Evolutionary conservation across 352 stramenopile species (phyloP).

Genomic region (Pythium vanterpoolii): DNA sequence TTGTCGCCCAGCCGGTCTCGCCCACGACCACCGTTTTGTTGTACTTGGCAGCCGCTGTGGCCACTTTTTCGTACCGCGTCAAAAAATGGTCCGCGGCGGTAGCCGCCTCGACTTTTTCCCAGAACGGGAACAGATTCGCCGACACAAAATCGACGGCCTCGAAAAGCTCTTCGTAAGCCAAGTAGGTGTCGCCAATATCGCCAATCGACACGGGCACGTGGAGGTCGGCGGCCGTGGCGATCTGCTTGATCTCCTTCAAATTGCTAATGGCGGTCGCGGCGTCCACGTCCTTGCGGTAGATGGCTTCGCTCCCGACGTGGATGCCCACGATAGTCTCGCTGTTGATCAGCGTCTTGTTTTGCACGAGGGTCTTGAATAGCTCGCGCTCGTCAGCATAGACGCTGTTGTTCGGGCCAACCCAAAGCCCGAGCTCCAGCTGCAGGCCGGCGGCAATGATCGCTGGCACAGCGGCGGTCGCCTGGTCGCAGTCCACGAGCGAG

Average conservation of each 20-base stretch:
- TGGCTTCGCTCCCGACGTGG: conserved; percentile 66
- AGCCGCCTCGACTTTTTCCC: conserved; percentile 42
- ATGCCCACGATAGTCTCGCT: conserved; percentile 43
- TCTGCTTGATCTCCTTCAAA: conserved; percentile 52
- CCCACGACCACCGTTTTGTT: conserved; percentile 61
- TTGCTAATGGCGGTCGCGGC: conserved; percentile 38
- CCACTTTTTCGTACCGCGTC: conserved; percentile 37
- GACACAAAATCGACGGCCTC: conserved; percentile 58
- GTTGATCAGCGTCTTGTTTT: conserved; percentile 34
- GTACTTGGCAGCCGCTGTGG: conserved; percentile 26
- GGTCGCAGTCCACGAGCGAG: conserved; percentile 50
- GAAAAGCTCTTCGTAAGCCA: conserved; percentile 46
- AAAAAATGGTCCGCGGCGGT: conserved; percentile 41
- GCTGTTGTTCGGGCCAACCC: conserved; percentile 38
- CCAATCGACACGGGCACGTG: conserved; percentile 58
- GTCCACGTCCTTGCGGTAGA: conserved; percentile 61
- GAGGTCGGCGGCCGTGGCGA: conserved; percentile 27
- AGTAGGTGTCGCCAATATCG: conserved; percentile 57
- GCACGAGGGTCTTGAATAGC: conserved; percentile 38
- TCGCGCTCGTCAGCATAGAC: conserved; percentile 43
- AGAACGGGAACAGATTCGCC: conserved; percentile 71
- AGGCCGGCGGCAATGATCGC: conserved; percentile 38
- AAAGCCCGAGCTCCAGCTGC: conserved; percentile 52
- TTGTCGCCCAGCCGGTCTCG: conserved; percentile 65
- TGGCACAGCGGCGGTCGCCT: conserved; percentile 35